A percentile compares a stretch with the other conserved stretches of the same genome.
These are phyloP conservation scores for Mortierella sp. DNA, from an alignment of 371 early-diverging fungal genomes.

Conservation along the genomic window DNA sequence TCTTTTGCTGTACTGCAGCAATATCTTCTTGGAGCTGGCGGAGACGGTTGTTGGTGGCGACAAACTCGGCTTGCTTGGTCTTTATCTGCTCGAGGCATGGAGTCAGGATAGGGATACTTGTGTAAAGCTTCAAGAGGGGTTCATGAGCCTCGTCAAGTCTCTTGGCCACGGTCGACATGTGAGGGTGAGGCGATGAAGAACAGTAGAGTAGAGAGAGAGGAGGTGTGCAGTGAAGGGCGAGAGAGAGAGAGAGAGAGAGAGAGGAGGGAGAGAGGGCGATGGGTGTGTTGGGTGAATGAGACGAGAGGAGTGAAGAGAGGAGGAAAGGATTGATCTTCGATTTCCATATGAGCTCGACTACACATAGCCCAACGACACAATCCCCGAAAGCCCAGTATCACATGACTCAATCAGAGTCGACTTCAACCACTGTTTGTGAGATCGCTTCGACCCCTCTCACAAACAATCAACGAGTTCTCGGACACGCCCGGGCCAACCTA, in stretches of 20 bases:
- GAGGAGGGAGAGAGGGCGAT: too few relatives aligned
- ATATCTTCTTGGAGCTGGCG: constrained; percentile 32
- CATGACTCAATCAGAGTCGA: too few relatives aligned
- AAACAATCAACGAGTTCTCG: too few relatives aligned
- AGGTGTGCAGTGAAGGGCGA: not conserved
- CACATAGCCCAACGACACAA: too few relatives aligned
- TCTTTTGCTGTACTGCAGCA: constrained; percentile 6
- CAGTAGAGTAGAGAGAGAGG: not conserved
- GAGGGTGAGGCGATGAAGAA: not conserved
- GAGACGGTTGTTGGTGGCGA: constrained; percentile 31
- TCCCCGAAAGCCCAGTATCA: too few relatives aligned
- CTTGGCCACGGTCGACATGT: constrained; percentile 40
- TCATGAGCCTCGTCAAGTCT: constrained; percentile 45
- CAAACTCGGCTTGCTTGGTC: constrained; percentile 45
- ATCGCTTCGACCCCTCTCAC: too few relatives aligned
- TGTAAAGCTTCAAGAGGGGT: constrained; percentile 44
- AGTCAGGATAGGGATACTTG: constrained; percentile 41
- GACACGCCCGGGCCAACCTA: too few relatives aligned
- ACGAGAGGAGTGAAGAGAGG: too few relatives aligned
- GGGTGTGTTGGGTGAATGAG: too few relatives aligned
- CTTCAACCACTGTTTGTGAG: too few relatives aligned
- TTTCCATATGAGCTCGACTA: too few relatives aligned
- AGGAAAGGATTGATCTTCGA: too few relatives aligned
- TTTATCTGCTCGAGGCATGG: constrained; percentile 48
- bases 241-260: not conserved